Evolutionary conservation across 2,329 filamentous ascomycete species (phyloP).

Genomic region (Elsinoe necatrix): DNA sequence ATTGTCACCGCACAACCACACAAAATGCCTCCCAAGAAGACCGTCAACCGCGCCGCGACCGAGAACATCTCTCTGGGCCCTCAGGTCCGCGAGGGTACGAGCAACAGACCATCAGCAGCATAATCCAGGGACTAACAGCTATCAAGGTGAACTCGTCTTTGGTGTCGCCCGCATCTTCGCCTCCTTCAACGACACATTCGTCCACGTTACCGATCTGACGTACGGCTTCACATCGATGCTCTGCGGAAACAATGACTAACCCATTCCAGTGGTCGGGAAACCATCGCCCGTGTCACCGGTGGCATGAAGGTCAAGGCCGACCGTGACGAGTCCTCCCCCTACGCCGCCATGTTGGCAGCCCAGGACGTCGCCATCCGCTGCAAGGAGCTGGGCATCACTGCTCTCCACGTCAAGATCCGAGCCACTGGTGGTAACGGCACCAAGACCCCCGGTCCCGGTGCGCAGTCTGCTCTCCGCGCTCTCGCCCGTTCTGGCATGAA

Average conservation of each 20-base stretch:
- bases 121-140: constrained; percentile 21
- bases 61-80: constrained; percentile 99
- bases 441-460: constrained; percentile 99
- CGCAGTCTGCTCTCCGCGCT: constrained; percentile 97
- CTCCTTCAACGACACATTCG: constrained; percentile 58
- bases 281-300: constrained; percentile 98
- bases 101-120: constrained; percentile 16
- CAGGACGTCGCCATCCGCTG: constrained; percentile 85
- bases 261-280: constrained; percentile 82
- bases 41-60: constrained; percentile 65
- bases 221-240: constrained; percentile 23
- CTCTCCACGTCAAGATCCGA: constrained; percentile 99
- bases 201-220: constrained; percentile 97
- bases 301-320: constrained; percentile 99
- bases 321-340: constrained; percentile 98
- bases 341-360: constrained; percentile 99
- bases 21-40: constrained; percentile 94
- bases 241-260: not conserved
- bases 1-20: constrained; percentile 24
- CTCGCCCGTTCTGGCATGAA: constrained; percentile 99
- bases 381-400: constrained; percentile 79
- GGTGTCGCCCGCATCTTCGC: constrained; percentile 97
- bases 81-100: constrained; percentile 86
- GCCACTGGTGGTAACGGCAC: constrained; percentile 99
- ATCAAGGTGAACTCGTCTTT: constrained; percentile 85